These are phyloP conservation scores for Fusarium tuaranense DNA, from an alignment of 2,329 filamentous ascomycete genomes.

Conservation along the genomic window DNA sequence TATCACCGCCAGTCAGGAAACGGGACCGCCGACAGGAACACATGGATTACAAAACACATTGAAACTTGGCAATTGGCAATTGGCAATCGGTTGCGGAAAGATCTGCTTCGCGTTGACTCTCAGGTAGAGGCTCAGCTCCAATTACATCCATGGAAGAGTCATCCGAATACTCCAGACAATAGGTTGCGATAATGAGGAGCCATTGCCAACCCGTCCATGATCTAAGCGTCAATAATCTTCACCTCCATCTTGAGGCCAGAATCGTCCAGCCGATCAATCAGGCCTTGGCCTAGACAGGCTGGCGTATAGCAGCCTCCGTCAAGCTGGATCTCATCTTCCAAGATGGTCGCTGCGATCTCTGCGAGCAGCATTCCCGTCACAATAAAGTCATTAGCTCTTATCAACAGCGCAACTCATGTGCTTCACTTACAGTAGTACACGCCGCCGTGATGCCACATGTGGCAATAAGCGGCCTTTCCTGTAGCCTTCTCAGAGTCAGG, in stretches of 20 bases:
- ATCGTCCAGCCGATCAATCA: constrained; percentile 71
- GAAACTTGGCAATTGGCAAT: background rate
- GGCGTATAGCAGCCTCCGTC: constrained; percentile 79
- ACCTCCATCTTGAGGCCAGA: constrained; percentile 73
- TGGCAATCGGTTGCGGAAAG: background rate
- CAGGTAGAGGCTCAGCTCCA: background rate
- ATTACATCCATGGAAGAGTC: background rate
- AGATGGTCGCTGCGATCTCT: constrained; percentile 73
- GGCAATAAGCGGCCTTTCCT: constrained; percentile 65
- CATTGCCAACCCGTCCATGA: background rate
- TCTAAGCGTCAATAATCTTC: constrained; percentile 51
- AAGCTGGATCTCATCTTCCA: constrained; percentile 71
- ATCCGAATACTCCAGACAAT: background rate
- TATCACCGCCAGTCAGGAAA: too few relatives aligned
- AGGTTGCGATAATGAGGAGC: background rate
- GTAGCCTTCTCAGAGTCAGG: constrained; percentile 63
- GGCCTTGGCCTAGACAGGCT: constrained; percentile 75
- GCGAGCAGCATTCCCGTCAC: constrained; percentile 74
- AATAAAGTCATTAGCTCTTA: constrained; percentile 45
- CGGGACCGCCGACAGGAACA: too few relatives aligned
- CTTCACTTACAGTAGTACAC: constrained; percentile 71
- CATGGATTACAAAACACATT: background rate
- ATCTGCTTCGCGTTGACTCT: background rate
- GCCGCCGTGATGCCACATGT: constrained; percentile 68
- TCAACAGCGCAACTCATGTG: background rate